Conservation (phyloP, 768 basidiomycete species). For the Gautieria morchelliformis region DNA sequence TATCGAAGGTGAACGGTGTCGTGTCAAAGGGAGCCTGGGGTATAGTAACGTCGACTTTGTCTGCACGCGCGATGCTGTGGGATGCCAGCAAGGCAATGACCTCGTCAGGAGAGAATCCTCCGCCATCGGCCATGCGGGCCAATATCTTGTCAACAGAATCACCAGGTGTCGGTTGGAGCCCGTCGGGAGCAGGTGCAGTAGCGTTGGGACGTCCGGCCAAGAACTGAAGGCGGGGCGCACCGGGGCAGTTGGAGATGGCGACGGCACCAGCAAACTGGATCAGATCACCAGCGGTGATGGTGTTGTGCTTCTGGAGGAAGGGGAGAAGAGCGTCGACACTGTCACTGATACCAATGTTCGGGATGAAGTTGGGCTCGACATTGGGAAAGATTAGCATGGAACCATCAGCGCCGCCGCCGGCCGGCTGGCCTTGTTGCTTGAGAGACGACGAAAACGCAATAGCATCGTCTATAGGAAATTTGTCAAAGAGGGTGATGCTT, state of each 20-base stretch:
- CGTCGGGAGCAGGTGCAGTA: constrained; percentile 12
- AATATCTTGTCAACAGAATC: constrained; percentile 9
- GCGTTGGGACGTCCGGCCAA: too few species aligned
- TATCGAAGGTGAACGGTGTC: too few species aligned
- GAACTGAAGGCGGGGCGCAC: too few species aligned
- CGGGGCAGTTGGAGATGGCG: constrained; percentile 16
- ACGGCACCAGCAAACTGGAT: too few species aligned
- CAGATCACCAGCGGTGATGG: too few species aligned
- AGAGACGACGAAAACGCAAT: constrained; percentile 1
- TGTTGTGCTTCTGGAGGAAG: too few species aligned
- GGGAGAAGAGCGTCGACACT: constrained; percentile 15
- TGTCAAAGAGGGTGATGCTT: too few species aligned
- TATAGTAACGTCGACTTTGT: constrained; percentile 6
- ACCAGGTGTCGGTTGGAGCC: constrained; percentile 13
- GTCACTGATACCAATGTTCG: constrained; percentile 19
- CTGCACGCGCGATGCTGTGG: constrained; percentile 12
- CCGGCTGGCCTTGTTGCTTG: neutral
- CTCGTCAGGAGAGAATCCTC: too few species aligned
- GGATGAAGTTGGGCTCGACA: constrained; percentile 16
- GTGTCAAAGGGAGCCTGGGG: constrained; percentile 7
- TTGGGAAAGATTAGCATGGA: constrained; percentile 17
- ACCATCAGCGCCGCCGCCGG: constrained; percentile 20
- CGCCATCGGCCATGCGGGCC: too few species aligned
- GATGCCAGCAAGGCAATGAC: too few species aligned
- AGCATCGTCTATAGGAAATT: constrained; percentile 3